Percentiles rank a stretch among this genome's conserved stretches.
Conservation (phyloP, 2,329 filamentous ascomycete genomes). For the Cryphonectria naterciae region DNA sequence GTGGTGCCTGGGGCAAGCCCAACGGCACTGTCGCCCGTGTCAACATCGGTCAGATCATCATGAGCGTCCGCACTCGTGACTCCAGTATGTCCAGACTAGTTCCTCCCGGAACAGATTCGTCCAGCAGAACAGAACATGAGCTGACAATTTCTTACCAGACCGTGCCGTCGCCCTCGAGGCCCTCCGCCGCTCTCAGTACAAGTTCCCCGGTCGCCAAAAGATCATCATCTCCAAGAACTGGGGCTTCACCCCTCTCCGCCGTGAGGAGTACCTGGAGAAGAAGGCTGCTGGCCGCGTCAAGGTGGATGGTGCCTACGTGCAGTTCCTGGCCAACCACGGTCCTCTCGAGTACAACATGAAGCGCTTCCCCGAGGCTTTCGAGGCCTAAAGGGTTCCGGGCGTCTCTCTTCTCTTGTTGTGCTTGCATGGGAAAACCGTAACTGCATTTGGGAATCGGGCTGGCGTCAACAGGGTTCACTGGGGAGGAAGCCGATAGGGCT, state of each 20-base stretch:
- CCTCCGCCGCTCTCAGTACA: slow-evolving; percentile 99
- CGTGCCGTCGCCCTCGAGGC: slow-evolving; percentile 94
- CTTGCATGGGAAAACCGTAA: slow-evolving; percentile 31
- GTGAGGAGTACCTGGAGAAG: slow-evolving; percentile 96
- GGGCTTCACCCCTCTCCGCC: slow-evolving; percentile 98
- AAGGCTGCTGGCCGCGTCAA: slow-evolving; percentile 92
- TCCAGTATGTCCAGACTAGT: slow-evolving; percentile 62
- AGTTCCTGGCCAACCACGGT: slow-evolving; percentile 97
- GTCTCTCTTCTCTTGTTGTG: slow-evolving; percentile 38
- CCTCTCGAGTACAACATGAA: slow-evolving; percentile 83
- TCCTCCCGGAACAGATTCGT: not conserved
- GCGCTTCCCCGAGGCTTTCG: slow-evolving; percentile 93
- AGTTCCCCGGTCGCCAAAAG: slow-evolving; percentile 99
- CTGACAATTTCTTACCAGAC: slow-evolving; percentile 56
- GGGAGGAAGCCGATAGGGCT: slow-evolving; percentile 22
- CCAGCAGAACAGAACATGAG: not conserved
- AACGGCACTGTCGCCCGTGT: slow-evolving; percentile 99
- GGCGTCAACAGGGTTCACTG: slow-evolving; percentile 44
- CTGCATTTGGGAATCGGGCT: slow-evolving; percentile 47
- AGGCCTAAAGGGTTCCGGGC: slow-evolving; percentile 48
- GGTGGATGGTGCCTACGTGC: slow-evolving; percentile 98
- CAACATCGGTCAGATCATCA: slow-evolving; percentile 99
- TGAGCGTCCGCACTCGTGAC: slow-evolving; percentile 97
- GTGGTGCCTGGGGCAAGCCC: slow-evolving; percentile 99
- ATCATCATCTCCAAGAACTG: slow-evolving; percentile 99